Evolutionary conservation across 202 grass and related monocot species (phyloP).

Genomic region (Bolboschoenoplectus hybrid): DNA sequence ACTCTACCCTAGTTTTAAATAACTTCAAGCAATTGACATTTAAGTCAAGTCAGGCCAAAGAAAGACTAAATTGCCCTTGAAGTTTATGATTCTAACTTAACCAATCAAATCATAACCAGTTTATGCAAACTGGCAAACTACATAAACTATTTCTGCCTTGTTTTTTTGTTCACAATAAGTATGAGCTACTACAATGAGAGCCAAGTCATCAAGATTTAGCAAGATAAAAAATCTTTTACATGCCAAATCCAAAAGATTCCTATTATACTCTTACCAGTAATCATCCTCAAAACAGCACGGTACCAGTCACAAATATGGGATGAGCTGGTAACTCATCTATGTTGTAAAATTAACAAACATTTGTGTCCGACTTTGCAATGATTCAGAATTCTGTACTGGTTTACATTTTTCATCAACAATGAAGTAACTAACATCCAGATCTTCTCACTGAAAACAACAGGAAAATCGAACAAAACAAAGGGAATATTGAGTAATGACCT

Average conservation of each 20-base stretch:
- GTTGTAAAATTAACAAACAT: constrained; percentile 7
- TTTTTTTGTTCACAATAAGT: background rate
- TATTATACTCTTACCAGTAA: background rate
- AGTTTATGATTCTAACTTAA: background rate
- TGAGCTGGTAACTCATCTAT: background rate
- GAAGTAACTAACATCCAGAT: constrained; percentile 11
- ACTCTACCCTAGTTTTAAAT: background rate
- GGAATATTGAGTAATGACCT: constrained; percentile 46
- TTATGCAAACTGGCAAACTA: background rate
- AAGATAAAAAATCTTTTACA: background rate
- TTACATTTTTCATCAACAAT: constrained; percentile 6
- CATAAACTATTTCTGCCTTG: background rate
- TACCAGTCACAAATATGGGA: background rate
- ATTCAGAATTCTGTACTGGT: background rate
- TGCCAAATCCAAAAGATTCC: background rate
- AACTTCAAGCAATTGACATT: background rate
- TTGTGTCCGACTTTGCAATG: background rate
- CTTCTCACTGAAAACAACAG: background rate
- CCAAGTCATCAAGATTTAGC: background rate
- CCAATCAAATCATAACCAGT: background rate
- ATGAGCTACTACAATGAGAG: background rate
- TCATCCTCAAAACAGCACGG: background rate
- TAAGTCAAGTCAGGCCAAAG: background rate
- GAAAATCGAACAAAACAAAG: background rate
- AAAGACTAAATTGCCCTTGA: background rate